Evolutionary conservation across 2,329 filamentous ascomycete genomes (phyloP), one percentile per base, ranked within the genome.

Genomic region (Ophiognomonia clavigignenti-juglandacearum): DNA sequence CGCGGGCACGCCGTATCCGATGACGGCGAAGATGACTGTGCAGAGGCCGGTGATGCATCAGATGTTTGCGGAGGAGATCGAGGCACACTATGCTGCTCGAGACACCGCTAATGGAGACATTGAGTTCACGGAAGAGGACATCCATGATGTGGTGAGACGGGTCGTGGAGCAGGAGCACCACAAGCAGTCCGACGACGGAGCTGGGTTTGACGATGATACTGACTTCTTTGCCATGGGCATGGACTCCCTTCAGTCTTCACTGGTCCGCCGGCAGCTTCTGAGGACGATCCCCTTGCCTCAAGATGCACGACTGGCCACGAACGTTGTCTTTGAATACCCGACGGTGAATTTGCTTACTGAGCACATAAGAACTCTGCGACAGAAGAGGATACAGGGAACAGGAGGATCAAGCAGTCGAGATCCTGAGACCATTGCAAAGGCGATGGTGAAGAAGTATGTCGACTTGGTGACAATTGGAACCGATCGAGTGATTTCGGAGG

Each of bases 11-110:
- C 36, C 36, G 23, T 39, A 24, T 7, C 51, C 51, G 1, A 61
- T 60, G 32, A 81, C 78, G 1, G 78, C 80, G 50, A 81, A 82
- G 56, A 74, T 74, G 3, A 80, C 74, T 0, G 69, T 77, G 46
- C 79, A 80, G 41, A 69, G 77, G 3, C 70, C 70, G 4, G 68
- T 70, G 16, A 67, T 75, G 7, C 77, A 79, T 53, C 61, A 63
- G 37, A 60, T 70, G 23, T 80, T 78, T 45, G 64, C 66, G 10
- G 56, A 67, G 0, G 56, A 70, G 13, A 79, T 80, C 34, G 65
- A 73, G n/a, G 55, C 56, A 4, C 63, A 66, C 2, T 79, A 79
- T 46, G 46, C 45, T 6, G 24, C 39, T 13, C 40, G 38, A 18
- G 45, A 47, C 8, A 26, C 13, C 3, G 34, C 7, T 39, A 24